phyloP scores from a whole-genome alignment of 805 yeast genomes.

The Spathaspora boniae region DNA sequence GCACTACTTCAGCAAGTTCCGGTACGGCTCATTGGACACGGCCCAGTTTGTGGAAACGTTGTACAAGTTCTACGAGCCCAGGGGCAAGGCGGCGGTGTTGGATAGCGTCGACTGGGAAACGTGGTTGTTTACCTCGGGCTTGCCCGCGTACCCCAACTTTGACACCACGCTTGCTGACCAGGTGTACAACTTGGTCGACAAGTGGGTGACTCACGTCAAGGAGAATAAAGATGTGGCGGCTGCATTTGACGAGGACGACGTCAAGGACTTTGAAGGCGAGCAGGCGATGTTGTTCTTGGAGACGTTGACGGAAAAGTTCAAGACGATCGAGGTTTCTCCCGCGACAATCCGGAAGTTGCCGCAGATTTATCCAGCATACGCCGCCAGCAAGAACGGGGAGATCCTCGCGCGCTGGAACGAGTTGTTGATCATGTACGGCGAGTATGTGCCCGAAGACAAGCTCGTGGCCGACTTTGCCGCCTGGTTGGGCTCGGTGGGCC shows the following conservation, averaged over 20 bases:
- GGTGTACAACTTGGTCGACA: conserved; percentile 20
- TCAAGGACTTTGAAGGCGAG: conserved; percentile 18
- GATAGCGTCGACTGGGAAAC: conserved; percentile 25
- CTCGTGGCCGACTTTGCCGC: conserved; percentile 19
- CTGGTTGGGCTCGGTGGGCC: conserved; percentile 34
- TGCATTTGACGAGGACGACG: conserved; percentile 14
- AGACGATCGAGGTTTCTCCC: conserved; percentile 5
- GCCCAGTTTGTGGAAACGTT: conserved; percentile 24
- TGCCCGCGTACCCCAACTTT: conserved; percentile 26
- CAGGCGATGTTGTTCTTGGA: conserved; percentile 26
- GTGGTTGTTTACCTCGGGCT: conserved; percentile 26
- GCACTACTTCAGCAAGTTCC: conserved; percentile 24
- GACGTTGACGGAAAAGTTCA: conserved; percentile 17
- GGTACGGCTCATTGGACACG: conserved; percentile 25
- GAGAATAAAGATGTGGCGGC: not conserved
- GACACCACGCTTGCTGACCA: conserved; percentile 28
- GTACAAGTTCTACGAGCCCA: conserved; percentile 21
- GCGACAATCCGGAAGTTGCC: conserved; percentile 14
- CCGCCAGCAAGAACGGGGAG: conserved; percentile 22
- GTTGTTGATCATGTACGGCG: conserved; percentile 21
- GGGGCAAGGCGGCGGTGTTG: conserved; percentile 16
- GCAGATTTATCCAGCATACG: conserved; percentile 18
- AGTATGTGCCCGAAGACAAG: conserved; percentile 11
- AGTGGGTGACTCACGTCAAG: conserved; percentile 16
- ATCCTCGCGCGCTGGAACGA: conserved; percentile 21